These are phyloP conservation scores for Intubia oerlemansii DNA, from an alignment of 2,329 filamentous ascomycete species.

Conservation along the genomic window DNA sequence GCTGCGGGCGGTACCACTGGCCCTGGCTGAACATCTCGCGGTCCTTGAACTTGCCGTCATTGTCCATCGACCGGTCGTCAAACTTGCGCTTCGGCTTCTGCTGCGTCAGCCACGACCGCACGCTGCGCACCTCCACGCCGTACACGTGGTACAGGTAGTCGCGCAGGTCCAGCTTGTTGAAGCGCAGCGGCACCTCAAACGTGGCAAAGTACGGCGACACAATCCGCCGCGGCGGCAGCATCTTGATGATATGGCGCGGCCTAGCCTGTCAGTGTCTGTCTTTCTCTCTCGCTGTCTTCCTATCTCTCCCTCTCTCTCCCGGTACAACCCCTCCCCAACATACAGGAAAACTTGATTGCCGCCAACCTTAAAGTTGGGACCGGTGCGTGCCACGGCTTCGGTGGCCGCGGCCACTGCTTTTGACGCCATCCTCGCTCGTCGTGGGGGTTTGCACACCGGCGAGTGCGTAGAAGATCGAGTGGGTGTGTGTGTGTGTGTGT, in stretches of 20 bases:
- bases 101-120: conserved; percentile 65
- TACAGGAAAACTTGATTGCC: conserved; percentile 35
- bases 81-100: conserved; percentile 34
- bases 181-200: conserved; percentile 75
- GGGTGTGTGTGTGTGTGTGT: too few species aligned
- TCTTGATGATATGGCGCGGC: conserved; percentile 59
- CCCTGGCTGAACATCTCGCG: conserved; percentile 12
- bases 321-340: conserved; percentile 11
- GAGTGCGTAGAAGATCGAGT: too few species aligned
- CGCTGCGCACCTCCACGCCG: conserved; percentile 45
- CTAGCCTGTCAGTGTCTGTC: conserved; percentile 20
- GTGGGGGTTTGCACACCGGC: too few species aligned
- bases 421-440: conserved; percentile 8
- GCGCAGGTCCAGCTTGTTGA: conserved; percentile 91
- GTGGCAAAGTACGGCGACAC: conserved; percentile 63
- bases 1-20: conserved; percentile 46
- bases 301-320: too few species aligned
- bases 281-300: neutral
- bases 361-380: conserved; percentile 24
- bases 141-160: conserved; percentile 88
- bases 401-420: conserved; percentile 16
- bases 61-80: conserved; percentile 15
- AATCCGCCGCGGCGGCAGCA: conserved; percentile 48
- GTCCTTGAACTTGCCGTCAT: conserved; percentile 1
- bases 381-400: conserved; percentile 14